Evolutionary conservation across 2,329 filamentous ascomycete genomes (phyloP).

Genomic region (Fusarium sambucinum): DNA sequence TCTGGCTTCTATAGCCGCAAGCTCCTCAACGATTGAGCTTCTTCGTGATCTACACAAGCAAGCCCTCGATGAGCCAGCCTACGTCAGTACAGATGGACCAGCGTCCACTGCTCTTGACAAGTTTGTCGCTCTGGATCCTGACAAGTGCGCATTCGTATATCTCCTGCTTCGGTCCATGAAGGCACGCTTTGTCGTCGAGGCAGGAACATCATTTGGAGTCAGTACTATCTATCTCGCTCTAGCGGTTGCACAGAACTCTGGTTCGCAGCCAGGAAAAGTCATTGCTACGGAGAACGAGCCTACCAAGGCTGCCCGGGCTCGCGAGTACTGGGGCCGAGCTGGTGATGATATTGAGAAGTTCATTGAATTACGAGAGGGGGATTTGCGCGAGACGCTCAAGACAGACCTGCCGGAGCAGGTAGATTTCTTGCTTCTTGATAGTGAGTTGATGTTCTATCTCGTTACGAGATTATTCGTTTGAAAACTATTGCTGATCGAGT

Average conservation of each 20-base stretch:
- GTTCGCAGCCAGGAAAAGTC: constrained; percentile 53
- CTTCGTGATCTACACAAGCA: constrained; percentile 50
- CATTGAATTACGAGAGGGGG: constrained; percentile 69
- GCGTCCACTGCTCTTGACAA: constrained; percentile 56
- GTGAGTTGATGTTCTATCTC: constrained; percentile 56
- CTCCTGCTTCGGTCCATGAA: constrained; percentile 62
- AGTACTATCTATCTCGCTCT: constrained; percentile 73
- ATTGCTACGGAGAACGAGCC: constrained; percentile 72
- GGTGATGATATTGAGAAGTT: constrained; percentile 61
- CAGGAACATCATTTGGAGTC: constrained; percentile 71
- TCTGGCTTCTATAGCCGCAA: constrained; percentile 49
- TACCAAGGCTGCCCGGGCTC: constrained; percentile 63
- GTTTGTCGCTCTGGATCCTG: constrained; percentile 69
- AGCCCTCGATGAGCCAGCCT: constrained; percentile 49
- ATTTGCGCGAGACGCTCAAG: constrained; percentile 66
- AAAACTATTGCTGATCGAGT: background rate
- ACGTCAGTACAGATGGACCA: constrained; percentile 46
- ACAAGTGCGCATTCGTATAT: constrained; percentile 70
- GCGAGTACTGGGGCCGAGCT: constrained; percentile 64
- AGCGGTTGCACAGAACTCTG: constrained; percentile 64
- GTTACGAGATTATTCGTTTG: background rate
- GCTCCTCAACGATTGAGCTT: constrained; percentile 43
- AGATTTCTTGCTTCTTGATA: constrained; percentile 71
- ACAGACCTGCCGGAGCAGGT: constrained; percentile 59
- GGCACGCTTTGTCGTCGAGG: constrained; percentile 67